Conservation (phyloP, 306 rosid species). For the Vachellia collinsii region DNA sequence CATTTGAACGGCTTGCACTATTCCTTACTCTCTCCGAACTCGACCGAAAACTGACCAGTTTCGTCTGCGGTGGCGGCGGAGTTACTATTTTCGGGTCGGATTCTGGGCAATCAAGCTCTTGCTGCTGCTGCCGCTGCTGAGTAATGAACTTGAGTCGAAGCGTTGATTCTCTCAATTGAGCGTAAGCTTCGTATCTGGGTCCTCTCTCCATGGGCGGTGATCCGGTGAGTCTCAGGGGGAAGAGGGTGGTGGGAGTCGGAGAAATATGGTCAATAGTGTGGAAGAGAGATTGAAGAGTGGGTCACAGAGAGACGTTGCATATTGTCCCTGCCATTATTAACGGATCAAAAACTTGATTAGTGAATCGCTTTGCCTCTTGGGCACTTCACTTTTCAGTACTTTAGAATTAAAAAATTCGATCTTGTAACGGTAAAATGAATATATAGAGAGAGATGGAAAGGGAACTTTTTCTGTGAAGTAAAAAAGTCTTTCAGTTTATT, state of each 20-base stretch:
- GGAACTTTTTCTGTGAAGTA: not conserved
- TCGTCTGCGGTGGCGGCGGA: conserved; percentile 56
- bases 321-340: conserved; percentile 51
- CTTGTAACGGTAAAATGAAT: not conserved
- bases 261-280: conserved; percentile 69
- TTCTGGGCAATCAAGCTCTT: not conserved
- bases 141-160: conserved; percentile 42
- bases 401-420: not conserved
- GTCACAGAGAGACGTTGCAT: conserved; percentile 34
- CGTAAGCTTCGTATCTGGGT: conserved; percentile 70
- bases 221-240: conserved; percentile 47
- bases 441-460: not conserved
- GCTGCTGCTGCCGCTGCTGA: conserved; percentile 2
- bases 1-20: not conserved
- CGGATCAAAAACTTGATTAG: conserved; percentile 11
- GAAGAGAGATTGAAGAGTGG: conserved; percentile 49
- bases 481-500: not conserved
- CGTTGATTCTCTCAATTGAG: conserved; percentile 69
- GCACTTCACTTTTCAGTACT: not conserved
- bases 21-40: not conserved
- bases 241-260: conserved; percentile 43
- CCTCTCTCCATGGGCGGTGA: conserved; percentile 68
- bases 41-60: conserved; percentile 62
- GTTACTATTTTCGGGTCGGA: conserved; percentile 37
- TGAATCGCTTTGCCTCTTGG: not conserved